Evolutionary conservation across 306 rosid species (phyloP).

Genomic region (Oxytropis ochrocephala): DNA sequence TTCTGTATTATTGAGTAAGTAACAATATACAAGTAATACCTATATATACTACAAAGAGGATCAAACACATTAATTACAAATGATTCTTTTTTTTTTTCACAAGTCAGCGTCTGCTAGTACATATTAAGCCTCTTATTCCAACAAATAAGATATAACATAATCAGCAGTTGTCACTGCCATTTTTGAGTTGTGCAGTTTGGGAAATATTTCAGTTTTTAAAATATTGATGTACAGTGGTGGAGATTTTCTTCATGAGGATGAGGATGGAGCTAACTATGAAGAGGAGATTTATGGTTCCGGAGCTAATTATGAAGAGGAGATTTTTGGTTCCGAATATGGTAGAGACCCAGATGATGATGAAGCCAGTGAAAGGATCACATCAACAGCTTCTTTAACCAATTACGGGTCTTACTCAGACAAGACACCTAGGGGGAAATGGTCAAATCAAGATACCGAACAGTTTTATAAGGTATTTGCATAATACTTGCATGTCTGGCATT

Average conservation of each 20-base stretch:
- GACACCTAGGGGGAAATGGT: slow-evolving; percentile 69
- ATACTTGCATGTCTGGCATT: neutral
- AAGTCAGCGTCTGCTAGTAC: too few relatives aligned
- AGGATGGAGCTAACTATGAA: slow-evolving; percentile 34
- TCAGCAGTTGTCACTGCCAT: too few relatives aligned
- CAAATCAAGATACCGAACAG: slow-evolving; percentile 68
- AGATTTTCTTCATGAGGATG: slow-evolving; percentile 26
- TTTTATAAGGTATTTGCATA: slow-evolving; percentile 60
- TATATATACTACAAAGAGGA: too few relatives aligned
- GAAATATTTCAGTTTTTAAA: neutral
- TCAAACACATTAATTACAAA: too few relatives aligned
- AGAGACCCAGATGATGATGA: slow-evolving; percentile 48
- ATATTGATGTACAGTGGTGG: slow-evolving; percentile 42
- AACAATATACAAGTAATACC: too few relatives aligned
- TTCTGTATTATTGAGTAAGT: too few relatives aligned
- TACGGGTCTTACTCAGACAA: slow-evolving; percentile 75
- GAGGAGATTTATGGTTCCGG: slow-evolving; percentile 35
- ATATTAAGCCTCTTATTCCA: too few relatives aligned
- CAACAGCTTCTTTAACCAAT: slow-evolving; percentile 37
- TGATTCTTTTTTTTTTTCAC: too few relatives aligned
- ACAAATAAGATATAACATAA: too few relatives aligned
- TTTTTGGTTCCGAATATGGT: slow-evolving; percentile 46
- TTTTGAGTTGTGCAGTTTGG: too few relatives aligned
- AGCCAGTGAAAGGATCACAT: slow-evolving; percentile 22
- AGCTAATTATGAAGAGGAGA: slow-evolving; percentile 38